These are phyloP conservation scores for Pythium rhizo-oryzae DNA, from an alignment of 352 stramenopile genomes.

Conservation along the genomic window DNA sequence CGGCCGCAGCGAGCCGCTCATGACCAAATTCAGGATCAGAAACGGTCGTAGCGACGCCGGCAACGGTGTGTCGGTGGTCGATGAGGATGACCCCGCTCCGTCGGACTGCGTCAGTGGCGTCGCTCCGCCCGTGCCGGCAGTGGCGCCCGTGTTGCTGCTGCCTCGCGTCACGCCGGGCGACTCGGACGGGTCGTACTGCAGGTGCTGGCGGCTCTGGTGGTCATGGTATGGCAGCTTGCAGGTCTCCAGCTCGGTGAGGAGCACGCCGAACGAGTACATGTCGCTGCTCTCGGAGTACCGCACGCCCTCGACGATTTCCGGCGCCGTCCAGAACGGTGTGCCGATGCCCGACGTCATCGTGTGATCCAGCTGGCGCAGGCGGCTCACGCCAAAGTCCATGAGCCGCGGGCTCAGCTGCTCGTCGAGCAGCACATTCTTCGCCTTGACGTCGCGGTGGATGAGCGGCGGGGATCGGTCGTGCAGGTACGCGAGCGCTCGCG, in stretches of 20 bases:
- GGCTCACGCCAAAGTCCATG: conserved; percentile 46
- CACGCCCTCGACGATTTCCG: conserved; percentile 17
- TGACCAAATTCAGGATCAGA: conserved; percentile 25
- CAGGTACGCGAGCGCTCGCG: conserved; percentile 38
- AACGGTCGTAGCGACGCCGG: conserved; percentile 14
- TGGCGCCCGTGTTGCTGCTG: not conserved
- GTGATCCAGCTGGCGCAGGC: conserved; percentile 6
- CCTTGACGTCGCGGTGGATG: conserved; percentile 28
- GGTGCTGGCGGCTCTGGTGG: conserved; percentile 27
- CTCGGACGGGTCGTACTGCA: not conserved
- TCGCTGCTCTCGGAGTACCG: conserved; percentile 22
- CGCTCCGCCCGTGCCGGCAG: not conserved
- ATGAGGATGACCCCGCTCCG: not conserved
- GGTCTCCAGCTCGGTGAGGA: conserved; percentile 23
- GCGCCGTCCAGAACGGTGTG: conserved; percentile 24
- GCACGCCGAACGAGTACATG: conserved; percentile 26
- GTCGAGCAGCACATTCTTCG: conserved; percentile 30
- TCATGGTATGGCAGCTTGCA: conserved; percentile 13
- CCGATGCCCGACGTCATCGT: conserved; percentile 27
- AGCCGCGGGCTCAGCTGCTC: conserved; percentile 37
- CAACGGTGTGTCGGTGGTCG: not conserved
- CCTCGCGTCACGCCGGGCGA: not conserved
- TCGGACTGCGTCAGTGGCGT: not conserved
- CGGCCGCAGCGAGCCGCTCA: conserved; percentile 18
- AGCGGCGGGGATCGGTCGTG: conserved; percentile 28